A percentile compares a stretch with the other conserved stretches of the same genome.
Evolutionary conservation across 331 rosid genomes (phyloP).

Genomic region (Telfairia occidentalis): DNA sequence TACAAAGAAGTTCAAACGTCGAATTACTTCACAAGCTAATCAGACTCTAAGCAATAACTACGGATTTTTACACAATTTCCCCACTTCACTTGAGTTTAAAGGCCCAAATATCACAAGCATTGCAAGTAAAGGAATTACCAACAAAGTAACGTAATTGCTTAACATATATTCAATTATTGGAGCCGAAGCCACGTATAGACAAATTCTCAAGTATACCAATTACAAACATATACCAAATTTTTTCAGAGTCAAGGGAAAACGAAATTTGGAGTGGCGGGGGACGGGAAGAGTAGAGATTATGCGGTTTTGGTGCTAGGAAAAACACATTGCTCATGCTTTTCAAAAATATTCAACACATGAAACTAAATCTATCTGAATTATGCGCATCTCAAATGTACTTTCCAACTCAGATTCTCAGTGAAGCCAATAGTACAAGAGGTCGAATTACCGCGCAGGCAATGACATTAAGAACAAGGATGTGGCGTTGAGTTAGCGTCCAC

Average conservation of each 20-base stretch:
- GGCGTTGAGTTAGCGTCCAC: constrained; percentile 55
- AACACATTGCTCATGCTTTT: neutral
- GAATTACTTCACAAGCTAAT: neutral
- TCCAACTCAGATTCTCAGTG: neutral
- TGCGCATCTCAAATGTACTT: neutral
- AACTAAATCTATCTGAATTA: neutral
- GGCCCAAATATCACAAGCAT: neutral
- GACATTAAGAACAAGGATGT: constrained; percentile 48
- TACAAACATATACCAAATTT: neutral
- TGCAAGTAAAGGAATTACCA: neutral
- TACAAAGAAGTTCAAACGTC: neutral
- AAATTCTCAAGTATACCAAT: neutral
- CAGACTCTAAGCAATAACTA: neutral
- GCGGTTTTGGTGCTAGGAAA: neutral
- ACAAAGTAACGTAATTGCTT: neutral
- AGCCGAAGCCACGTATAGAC: neutral
- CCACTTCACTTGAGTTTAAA: neutral
- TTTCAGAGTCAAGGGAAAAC: neutral
- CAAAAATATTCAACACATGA: neutral
- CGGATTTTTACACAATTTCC: neutral
- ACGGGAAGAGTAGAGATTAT: too few relatives aligned
- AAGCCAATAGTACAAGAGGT: neutral
- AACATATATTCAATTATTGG: neutral
- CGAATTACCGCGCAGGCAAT: constrained; percentile 61
- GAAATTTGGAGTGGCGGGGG: neutral